Evolutionary conservation across 345 rosid genomes (phyloP), one percentile per base, ranked within the genome.

Genomic region (Citrus medica): DNA sequence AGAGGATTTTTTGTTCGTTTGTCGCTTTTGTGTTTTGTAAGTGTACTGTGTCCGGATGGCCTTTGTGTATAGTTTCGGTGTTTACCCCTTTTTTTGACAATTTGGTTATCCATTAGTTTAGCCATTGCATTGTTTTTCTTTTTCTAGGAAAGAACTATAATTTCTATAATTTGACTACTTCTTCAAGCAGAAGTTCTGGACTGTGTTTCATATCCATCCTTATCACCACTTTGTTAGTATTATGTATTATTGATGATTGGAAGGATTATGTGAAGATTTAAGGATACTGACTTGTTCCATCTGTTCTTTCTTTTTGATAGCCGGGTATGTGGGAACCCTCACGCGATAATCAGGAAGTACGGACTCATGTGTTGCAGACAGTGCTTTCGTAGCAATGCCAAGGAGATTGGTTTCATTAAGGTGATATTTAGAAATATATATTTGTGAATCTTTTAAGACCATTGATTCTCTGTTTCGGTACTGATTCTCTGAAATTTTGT

Each of bases 321-420:
- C 76, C 88, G 88, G 5, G 88, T 85, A 0, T 85, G 88, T 24
- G 86, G 88, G 6, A 85, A 85, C 76, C 86, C 86, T 14, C 88
- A 83, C 58, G 88, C 81, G 1, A 19, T 85, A 33, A 85, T 85
- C 82, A 68, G 86, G 81, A 85, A 85, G 82, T 85, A 83, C 19
- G 88, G 88, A 27, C 81, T 85, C 56, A 85, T 80, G 83, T 85
- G 88, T 78, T 85, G 88, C 81, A 78, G 88, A 74, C 86, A 85
- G 67, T 83, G 86, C 76, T 85, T 85, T 83, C 84, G 83, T 1
- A 85, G 88, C 86, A 85, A 85, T 0, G 86, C 88, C 64, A 83
- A 85, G 84, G 86, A 77, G 56, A 79, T 73, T 69, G 92, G 91
- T 25, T 89, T 89, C 87, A 88, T 89, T 24, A 88, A 89, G 92